Evolutionary conservation across 495 filamentous ascomycete genomes (phyloP), one percentile per base, ranked within the genome.

Genomic region (Aspergillus incahuasiensis): DNA sequence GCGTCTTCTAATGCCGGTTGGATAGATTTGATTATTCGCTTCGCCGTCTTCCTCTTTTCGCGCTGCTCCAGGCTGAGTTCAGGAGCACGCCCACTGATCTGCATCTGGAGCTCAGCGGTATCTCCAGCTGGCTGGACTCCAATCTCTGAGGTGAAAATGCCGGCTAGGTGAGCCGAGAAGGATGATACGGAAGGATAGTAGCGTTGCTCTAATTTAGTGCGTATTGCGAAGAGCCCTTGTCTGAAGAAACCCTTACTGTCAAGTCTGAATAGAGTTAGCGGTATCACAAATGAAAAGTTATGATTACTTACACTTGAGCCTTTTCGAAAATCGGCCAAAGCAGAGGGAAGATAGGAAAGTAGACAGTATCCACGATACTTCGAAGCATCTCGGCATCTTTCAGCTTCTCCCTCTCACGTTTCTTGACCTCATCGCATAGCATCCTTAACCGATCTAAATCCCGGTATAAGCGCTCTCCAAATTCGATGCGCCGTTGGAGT

Each of bases 341-440:
- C 35, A 95, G 73, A 55, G 84, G 84, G 61, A 85, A 79, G 13
- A 94, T 82, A 6, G 94, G 95, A 60, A 97, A 96, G 68, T 96
- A 97, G 55, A 95, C 84, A 21, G 76, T 86, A 66, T 97, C 89
- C 13, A 97, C 79, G 59, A 92, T 82, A 47, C 81, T 83, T 52
- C 81, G 83, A 60, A 96, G 80, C 54, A 88, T 72, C 64, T 90
- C 82, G 8, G 84, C 87, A 49, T 89, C 85, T 61, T 87, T 82
- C 21, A 95, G 73, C 71, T 92, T 94, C 57, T 79, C 73, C 46
- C 69, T 69, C 64, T 96, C 92, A 19, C 91, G 80, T 63, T 86
- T 76, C 58, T 86, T 87, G 38, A 91, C 75, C 39, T 81, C 73
- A 20, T 85, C 78, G 34, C 87, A 86, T 7, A 97, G 67, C 16